These are phyloP conservation scores for Pleurotus eryngii DNA, from an alignment of 768 basidiomycete species.

Conservation along the genomic window DNA sequence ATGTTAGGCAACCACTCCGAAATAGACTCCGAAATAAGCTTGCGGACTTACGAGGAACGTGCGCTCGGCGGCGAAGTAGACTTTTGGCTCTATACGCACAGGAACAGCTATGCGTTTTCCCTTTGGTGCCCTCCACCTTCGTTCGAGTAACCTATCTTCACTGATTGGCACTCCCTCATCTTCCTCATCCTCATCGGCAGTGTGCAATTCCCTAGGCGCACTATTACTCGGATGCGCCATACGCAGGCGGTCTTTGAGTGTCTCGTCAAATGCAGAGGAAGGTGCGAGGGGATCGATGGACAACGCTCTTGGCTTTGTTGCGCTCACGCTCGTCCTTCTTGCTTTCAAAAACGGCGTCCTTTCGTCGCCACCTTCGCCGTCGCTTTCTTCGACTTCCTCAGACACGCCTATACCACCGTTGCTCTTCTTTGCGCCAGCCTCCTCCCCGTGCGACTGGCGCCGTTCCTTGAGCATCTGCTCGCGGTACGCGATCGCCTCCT, in stretches of 20 bases:
- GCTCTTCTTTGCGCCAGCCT: conserved; percentile 14
- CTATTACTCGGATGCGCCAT: conserved; percentile 24
- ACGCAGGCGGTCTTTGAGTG: conserved; percentile 64
- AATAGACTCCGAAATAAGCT: background rate
- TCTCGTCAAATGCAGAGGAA: conserved; percentile 80
- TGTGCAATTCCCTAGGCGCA: conserved; percentile 30
- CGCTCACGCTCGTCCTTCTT: conserved; percentile 18
- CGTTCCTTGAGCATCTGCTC: conserved; percentile 70
- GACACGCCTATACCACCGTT: conserved; percentile 20
- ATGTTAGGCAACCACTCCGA: conserved; percentile 5
- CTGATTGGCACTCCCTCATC: conserved; percentile 20
- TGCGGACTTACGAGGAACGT: conserved; percentile 78
- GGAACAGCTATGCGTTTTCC: conserved; percentile 93
- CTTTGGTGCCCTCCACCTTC: conserved; percentile 72
- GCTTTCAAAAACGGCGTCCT: conserved; percentile 34
- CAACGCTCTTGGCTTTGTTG: conserved; percentile 32
- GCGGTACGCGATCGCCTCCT: conserved; percentile 83
- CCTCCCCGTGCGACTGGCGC: conserved; percentile 25
- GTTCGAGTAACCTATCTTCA: conserved; percentile 56
- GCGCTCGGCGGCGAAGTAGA: conserved; percentile 93
- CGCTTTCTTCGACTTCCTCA: conserved; percentile 16
- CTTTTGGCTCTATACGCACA: conserved; percentile 97
- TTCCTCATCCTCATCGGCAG: conserved; percentile 17
- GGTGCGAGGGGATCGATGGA: conserved; percentile 88
- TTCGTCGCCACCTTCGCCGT: conserved; percentile 23